Evolutionary conservation across 371 early-diverging fungal genomes (phyloP).

Genomic region (Mortierella sp.): DNA sequence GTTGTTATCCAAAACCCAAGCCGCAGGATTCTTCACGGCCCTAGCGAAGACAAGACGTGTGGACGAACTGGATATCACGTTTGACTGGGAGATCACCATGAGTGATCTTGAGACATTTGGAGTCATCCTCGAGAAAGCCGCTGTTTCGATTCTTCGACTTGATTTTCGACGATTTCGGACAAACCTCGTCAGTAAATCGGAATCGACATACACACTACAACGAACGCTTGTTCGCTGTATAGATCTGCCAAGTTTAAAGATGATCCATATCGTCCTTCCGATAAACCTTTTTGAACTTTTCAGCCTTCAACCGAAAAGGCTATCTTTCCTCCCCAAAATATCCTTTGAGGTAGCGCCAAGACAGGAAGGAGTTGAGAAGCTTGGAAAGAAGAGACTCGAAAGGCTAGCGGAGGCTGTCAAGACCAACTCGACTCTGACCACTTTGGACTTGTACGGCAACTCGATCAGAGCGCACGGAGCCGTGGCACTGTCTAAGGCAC

Average conservation of each 20-base stretch:
- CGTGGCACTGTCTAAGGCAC: neutral
- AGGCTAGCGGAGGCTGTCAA: neutral
- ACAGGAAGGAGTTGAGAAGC: neutral
- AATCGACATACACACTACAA: neutral
- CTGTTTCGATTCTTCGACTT: conserved; percentile 18
- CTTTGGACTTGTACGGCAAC: neutral
- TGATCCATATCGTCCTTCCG: conserved; percentile 17
- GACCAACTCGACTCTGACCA: neutral
- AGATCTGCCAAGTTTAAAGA: conserved; percentile 9
- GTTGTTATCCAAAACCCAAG: neutral
- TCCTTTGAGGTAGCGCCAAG: neutral
- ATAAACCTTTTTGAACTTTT: neutral
- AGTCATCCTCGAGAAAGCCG: conserved; percentile 10
- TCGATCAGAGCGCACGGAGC: neutral
- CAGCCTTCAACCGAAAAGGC: conserved; percentile 7
- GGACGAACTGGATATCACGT: conserved; percentile 3
- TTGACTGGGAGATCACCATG: conserved; percentile 11
- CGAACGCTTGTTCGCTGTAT: neutral
- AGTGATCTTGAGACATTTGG: conserved; percentile 16
- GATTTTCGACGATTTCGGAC: conserved; percentile 12
- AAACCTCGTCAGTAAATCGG: neutral
- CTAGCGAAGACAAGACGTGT: conserved; percentile 15
- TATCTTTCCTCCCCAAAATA: conserved; percentile 7
- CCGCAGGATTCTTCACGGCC: conserved; percentile 6
- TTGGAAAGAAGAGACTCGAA: neutral